phyloP scores from a whole-genome alignment of 345 rosid genomes.

The Corchorus capsularis region DNA sequence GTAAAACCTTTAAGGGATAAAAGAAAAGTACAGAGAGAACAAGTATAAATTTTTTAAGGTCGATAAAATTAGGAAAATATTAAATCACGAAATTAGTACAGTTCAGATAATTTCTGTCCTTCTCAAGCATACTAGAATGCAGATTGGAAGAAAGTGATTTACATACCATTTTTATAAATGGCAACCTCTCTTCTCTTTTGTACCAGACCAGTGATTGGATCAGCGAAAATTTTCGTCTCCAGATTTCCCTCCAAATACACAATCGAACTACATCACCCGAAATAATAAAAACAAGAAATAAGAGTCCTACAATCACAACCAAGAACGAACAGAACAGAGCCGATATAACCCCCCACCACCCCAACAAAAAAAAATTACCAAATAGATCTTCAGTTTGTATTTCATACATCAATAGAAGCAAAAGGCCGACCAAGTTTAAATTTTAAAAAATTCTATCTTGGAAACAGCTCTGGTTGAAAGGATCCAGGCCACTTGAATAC shows the following conservation, averaged over 20 bases:
- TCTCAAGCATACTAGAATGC: background rate
- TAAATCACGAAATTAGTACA: background rate
- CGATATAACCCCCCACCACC: no score
- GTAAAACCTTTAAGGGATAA: background rate
- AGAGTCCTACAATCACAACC: background rate
- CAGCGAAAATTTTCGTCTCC: constrained; percentile 77
- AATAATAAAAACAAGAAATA: background rate
- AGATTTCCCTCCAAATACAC: constrained; percentile 87
- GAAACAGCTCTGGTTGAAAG: no score
- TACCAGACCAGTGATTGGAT: constrained; percentile 74
- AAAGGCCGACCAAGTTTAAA: background rate
- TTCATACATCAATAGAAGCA: background rate
- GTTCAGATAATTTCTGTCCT: background rate
- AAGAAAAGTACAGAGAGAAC: background rate
- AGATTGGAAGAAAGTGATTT: background rate
- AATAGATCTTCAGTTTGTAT: background rate
- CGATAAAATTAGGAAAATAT: background rate
- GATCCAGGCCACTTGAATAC: no score
- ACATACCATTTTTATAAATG: constrained; percentile 71
- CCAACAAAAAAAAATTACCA: no score
- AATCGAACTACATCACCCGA: constrained; percentile 42
- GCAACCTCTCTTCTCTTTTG: constrained; percentile 83
- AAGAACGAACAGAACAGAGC: no score
- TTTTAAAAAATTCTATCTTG: background rate
- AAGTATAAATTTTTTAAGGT: background rate